A percentile compares a stretch with the other conserved stretches of the same genome.
phyloP scores from a whole-genome alignment of 345 rosid species.

The Tarenaya hassleriana region DNA sequence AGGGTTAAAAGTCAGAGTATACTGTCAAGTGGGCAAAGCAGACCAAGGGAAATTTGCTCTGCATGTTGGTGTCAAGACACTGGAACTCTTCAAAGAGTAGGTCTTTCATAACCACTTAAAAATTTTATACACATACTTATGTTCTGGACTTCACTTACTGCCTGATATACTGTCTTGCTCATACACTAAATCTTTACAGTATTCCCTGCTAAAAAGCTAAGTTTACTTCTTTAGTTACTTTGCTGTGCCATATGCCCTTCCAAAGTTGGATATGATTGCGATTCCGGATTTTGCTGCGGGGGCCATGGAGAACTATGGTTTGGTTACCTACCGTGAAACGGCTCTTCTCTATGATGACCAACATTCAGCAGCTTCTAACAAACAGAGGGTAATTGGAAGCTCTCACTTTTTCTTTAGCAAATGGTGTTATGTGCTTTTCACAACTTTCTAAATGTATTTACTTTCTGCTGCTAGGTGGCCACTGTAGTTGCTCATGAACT shows the following conservation, averaged over 20 bases:
- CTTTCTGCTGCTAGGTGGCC: slow-evolving; percentile 53
- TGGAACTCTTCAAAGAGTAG: slow-evolving; percentile 78
- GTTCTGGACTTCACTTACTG: slow-evolving; percentile 3
- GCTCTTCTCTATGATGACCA: slow-evolving; percentile 85
- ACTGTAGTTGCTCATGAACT: slow-evolving; percentile 97
- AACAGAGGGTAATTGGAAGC: slow-evolving; percentile 66
- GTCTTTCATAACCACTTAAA: slow-evolving; percentile 20
- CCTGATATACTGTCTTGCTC: slow-evolving; percentile 7
- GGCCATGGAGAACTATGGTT: slow-evolving; percentile 98
- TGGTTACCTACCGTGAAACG: slow-evolving; percentile 90
- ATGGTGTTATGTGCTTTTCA: background rate
- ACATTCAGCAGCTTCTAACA: slow-evolving; percentile 96
- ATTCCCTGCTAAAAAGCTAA: slow-evolving; percentile 11
- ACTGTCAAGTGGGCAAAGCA: slow-evolving; percentile 80
- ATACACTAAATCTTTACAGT: slow-evolving; percentile 1
- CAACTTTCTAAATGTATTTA: slow-evolving; percentile 8
- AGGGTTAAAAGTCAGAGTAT: slow-evolving; percentile 88
- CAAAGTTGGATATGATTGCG: slow-evolving; percentile 95
- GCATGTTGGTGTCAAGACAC: slow-evolving; percentile 82
- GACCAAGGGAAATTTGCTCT: slow-evolving; percentile 92
- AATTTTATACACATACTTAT: slow-evolving; percentile 9
- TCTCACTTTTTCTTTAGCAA: slow-evolving; percentile 1
- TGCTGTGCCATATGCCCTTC: slow-evolving; percentile 81
- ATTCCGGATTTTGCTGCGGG: slow-evolving; percentile 98
- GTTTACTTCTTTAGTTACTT: slow-evolving; percentile 53